Percentiles rank a stretch among this genome's conserved stretches.
Conservation (phyloP, 2,329 filamentous ascomycete species). For the Arthrinium puccinioides region DNA sequence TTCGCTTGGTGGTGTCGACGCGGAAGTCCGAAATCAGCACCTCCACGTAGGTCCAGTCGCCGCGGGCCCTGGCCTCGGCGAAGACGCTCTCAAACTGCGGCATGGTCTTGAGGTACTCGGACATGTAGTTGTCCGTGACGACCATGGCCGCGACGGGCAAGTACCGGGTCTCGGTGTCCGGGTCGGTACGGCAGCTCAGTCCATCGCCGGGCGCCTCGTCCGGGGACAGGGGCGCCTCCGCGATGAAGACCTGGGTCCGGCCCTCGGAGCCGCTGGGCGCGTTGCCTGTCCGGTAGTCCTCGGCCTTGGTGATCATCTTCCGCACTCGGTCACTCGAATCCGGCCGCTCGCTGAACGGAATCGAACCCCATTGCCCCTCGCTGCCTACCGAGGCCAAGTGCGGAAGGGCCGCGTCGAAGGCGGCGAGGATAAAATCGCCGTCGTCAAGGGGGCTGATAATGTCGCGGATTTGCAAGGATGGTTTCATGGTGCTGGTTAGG, state of each 20-base stretch:
- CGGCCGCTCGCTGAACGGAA: conserved; percentile 15
- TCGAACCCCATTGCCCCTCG: conserved; percentile 19
- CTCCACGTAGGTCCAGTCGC: conserved; percentile 8
- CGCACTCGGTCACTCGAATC: conserved; percentile 13
- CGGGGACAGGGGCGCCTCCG: conserved; percentile 13
- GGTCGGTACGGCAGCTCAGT: not conserved
- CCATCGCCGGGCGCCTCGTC: not conserved
- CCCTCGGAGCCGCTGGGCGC: conserved; percentile 12
- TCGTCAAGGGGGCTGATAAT: conserved; percentile 13
- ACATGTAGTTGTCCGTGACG: not conserved
- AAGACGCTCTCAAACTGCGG: not conserved
- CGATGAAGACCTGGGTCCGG: conserved; percentile 17
- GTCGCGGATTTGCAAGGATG: conserved; percentile 16
- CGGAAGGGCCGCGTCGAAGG: conserved; percentile 21
- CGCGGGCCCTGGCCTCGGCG: conserved; percentile 5
- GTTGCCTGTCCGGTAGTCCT: conserved; percentile 10
- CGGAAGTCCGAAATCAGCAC: conserved; percentile 11
- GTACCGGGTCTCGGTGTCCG: not conserved
- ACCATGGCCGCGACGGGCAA: not conserved
- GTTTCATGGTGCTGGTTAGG: too few relatives aligned
- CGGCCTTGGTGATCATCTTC: conserved; percentile 14
- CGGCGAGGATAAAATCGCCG: conserved; percentile 20
- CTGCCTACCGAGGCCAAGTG: conserved; percentile 18
- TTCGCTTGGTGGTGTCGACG: conserved; percentile 6
- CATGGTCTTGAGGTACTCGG: not conserved